Base-by-base conservation (phyloP, 2,329 filamentous ascomycete genomes). In the Diatrype stigma region DNA sequence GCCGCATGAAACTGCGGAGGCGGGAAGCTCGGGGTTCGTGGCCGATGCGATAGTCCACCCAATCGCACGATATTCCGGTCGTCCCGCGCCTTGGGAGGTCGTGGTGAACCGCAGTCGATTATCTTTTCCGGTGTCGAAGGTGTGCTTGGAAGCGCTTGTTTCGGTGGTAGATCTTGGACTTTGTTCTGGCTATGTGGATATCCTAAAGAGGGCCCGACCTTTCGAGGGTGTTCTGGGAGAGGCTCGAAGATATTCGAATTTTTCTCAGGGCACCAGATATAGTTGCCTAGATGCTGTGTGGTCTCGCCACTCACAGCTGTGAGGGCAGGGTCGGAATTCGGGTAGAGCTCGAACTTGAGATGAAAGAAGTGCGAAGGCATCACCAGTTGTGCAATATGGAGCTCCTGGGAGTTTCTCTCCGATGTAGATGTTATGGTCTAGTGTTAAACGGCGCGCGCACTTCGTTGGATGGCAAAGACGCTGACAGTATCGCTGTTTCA, bases 291-390 rank as follows among this genome's bases (percentile, higher is more conserved):
- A 48, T 53, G 23, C 51, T 51, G 17, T 45, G 47, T 14, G 50
- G 46, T 46, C 32, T 51, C 4, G 17, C 46, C 49, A 37, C 48
- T 46, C 42, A 54, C 45, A 56, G 22, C 38, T 19, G 42, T 28
- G 7, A 48, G 42, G 21, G 60, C 62, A 3, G 74, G 73, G 47
- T 71, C 66, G 45, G 73, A 66, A 54, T 70, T 75, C 42, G 74
- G 68, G 65, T 86, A 86, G 40, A 86, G 73, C 70, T 87, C 84
- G 60, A 87, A 78, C 59, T 80, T 84, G n/a, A 87, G 63, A 59
- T 86, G 82, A 60, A 86, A 86, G 57, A 80, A 81, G 65, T 84
- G 85, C 28, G 77, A 76, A 71, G 78, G 77, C 81, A 84, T 84
- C 64, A 53, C 30, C 28, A 42, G 40, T 51, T 51, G 11, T 46